Percentiles rank a stretch among this genome's conserved stretches.
Conservation (phyloP, 2,329 filamentous ascomycete genomes). For the Pseudophaeomoniella oleicola region DNA sequence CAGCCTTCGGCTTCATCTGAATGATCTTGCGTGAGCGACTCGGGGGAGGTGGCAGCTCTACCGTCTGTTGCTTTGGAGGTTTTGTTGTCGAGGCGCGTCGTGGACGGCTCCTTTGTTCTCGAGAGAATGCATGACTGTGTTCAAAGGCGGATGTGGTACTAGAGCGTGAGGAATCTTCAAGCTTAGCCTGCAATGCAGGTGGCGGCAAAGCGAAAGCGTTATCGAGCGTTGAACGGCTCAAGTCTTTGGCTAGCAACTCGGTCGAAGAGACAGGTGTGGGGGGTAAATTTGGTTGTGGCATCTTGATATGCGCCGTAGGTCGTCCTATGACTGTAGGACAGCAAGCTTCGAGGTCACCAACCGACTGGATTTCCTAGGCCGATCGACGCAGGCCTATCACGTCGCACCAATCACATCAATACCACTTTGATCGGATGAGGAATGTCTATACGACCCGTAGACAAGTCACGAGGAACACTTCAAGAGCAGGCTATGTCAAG, state of each 20-base stretch:
- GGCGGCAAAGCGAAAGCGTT: not conserved
- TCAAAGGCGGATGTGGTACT: not conserved
- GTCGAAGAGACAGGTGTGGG: not conserved
- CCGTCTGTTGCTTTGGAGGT: conserved; percentile 32
- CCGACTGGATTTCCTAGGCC: too few relatives aligned
- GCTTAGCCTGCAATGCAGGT: not conserved
- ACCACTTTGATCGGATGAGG: too few relatives aligned
- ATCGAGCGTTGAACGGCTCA: not conserved
- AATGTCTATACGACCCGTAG: too few relatives aligned
- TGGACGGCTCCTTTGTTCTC: not conserved
- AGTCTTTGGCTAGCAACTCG: not conserved
- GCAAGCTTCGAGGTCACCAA: too few relatives aligned
- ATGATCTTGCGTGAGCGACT: conserved; percentile 92
- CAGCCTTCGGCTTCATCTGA: conserved; percentile 69
- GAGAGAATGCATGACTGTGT: not conserved
- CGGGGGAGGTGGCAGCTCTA: conserved; percentile 79
- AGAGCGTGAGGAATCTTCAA: not conserved
- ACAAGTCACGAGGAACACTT: too few relatives aligned
- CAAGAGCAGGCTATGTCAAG: too few relatives aligned
- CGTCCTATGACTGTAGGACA: too few relatives aligned
- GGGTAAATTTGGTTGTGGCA: not conserved
- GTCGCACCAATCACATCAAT: too few relatives aligned
- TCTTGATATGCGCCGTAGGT: too few relatives aligned
- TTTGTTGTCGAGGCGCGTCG: not conserved
- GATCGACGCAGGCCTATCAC: too few relatives aligned